Evolutionary conservation across 2,329 filamentous ascomycete genomes (phyloP).

Genomic region (Talaromyces verruculosus): DNA sequence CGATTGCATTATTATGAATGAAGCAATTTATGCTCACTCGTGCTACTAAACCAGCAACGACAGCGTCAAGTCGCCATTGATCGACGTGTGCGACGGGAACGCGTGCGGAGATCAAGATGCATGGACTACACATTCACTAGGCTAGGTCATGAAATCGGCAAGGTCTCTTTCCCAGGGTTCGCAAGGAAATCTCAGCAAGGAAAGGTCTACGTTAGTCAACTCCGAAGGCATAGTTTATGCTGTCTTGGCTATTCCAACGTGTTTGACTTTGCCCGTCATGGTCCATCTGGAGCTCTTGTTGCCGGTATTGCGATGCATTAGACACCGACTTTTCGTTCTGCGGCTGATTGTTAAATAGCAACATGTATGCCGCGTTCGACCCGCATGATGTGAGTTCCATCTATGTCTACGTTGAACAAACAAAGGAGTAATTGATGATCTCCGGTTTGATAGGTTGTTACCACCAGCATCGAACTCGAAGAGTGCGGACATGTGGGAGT

Average conservation of each 20-base stretch:
- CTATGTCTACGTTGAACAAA: background rate
- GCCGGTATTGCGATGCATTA: constrained; percentile 32
- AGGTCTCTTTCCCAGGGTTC: constrained; percentile 22
- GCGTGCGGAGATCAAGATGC: constrained; percentile 32
- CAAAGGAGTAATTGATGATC: background rate
- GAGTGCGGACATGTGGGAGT: background rate
- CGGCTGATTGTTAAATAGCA: constrained; percentile 27
- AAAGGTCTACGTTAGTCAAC: constrained; percentile 34
- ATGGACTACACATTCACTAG: constrained; percentile 34
- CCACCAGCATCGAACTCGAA: background rate
- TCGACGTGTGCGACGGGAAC: constrained; percentile 35
- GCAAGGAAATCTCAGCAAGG: constrained; percentile 32
- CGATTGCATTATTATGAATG: background rate
- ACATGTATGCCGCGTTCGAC: background rate
- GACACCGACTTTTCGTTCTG: background rate
- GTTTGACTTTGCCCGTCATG: constrained; percentile 35
- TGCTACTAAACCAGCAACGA: constrained; percentile 26
- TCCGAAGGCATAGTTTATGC: constrained; percentile 33
- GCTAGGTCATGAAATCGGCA: constrained; percentile 34
- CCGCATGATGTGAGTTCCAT: background rate
- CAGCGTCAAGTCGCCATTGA: constrained; percentile 30
- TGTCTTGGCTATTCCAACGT: constrained; percentile 25
- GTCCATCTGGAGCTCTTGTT: constrained; percentile 37
- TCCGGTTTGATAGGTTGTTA: background rate
- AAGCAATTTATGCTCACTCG: background rate